These are phyloP conservation scores for Tricholoma bakamatsutake DNA, from an alignment of 768 basidiomycete genomes.

Conservation along the genomic window DNA sequence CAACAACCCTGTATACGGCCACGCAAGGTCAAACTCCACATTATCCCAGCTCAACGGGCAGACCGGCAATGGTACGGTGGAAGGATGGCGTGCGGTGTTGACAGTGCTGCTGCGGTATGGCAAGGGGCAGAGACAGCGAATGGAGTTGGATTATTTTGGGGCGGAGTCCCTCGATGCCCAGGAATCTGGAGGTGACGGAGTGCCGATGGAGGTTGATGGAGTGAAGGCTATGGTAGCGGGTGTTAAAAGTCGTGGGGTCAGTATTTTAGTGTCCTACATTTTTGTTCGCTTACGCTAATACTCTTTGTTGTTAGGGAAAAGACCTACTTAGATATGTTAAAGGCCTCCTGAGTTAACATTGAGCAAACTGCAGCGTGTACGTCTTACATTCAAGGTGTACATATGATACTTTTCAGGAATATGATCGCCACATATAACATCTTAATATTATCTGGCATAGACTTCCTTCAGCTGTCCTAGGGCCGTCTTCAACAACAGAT, in stretches of 20 bases:
- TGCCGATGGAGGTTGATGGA: conserved; percentile 35
- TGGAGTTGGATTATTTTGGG: conserved; percentile 22
- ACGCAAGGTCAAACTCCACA: conserved; percentile 22
- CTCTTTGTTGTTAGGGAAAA: conserved; percentile 42
- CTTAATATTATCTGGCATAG: conserved; percentile 24
- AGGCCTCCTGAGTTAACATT: conserved; percentile 48
- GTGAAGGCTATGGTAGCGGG: conserved; percentile 74
- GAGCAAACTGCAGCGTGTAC: not conserved
- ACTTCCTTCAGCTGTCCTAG: conserved; percentile 32
- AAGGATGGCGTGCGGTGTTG: conserved; percentile 82
- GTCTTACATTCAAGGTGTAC: not conserved
- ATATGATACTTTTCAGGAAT: not conserved
- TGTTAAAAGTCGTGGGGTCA: conserved; percentile 70
- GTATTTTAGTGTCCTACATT: conserved; percentile 20
- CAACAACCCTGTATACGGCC: conserved; percentile 10
- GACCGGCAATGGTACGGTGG: conserved; percentile 31
- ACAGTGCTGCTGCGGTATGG: conserved; percentile 63
- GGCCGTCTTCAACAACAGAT: conserved; percentile 24
- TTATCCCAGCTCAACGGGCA: conserved; percentile 25
- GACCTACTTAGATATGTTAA: conserved; percentile 72
- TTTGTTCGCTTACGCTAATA: conserved; percentile 3
- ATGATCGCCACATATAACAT: not conserved
- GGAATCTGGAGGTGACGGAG: conserved; percentile 14
- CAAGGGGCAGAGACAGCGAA: conserved; percentile 47
- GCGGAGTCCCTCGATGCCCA: conserved; percentile 3